Conservation (phyloP, 208 protist species). For the Wallacemonas rigidus region DNA sequence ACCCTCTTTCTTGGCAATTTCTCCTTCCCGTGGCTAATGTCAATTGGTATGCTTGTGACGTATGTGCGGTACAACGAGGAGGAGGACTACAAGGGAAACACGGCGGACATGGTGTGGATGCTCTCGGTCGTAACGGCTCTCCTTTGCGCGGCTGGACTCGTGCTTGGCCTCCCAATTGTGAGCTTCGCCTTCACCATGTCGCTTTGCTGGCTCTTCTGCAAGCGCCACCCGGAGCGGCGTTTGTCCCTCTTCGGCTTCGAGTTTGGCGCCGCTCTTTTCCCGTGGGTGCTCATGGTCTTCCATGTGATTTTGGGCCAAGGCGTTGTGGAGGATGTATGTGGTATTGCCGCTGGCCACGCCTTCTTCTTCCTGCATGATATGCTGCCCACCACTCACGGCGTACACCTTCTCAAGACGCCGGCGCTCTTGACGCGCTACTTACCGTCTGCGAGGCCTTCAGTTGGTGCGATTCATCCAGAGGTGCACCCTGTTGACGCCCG, state of each 20-base stretch:
- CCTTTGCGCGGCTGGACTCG: constrained; percentile 33
- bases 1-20: constrained; percentile 83
- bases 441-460: constrained; percentile 20
- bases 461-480: constrained; percentile 24
- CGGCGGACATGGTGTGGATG: constrained; percentile 84
- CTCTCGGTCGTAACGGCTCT: constrained; percentile 48
- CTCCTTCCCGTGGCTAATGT: constrained; percentile 81
- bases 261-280: constrained; percentile 76
- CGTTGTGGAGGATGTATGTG: constrained; percentile 61
- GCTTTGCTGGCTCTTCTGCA: constrained; percentile 91
- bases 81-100: constrained; percentile 66
- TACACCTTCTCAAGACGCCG: constrained; percentile 57
- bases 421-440: constrained; percentile 49
- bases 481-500: constrained; percentile 38
- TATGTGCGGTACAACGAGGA: constrained; percentile 83
- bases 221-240: constrained; percentile 63
- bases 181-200: constrained; percentile 72
- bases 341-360: constrained; percentile 71
- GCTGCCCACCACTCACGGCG: constrained; percentile 59
- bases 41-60: constrained; percentile 73
- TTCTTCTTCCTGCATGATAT: constrained; percentile 85
- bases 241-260: constrained; percentile 79
- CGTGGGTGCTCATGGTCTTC: constrained; percentile 79
- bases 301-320: constrained; percentile 71
- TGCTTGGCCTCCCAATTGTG: constrained; percentile 46